Percentiles rank a stretch among this genome's conserved stretches.
Evolutionary conservation across 2,329 filamentous ascomycete genomes (phyloP).

Genomic region (Colletotrichum trifolii): DNA sequence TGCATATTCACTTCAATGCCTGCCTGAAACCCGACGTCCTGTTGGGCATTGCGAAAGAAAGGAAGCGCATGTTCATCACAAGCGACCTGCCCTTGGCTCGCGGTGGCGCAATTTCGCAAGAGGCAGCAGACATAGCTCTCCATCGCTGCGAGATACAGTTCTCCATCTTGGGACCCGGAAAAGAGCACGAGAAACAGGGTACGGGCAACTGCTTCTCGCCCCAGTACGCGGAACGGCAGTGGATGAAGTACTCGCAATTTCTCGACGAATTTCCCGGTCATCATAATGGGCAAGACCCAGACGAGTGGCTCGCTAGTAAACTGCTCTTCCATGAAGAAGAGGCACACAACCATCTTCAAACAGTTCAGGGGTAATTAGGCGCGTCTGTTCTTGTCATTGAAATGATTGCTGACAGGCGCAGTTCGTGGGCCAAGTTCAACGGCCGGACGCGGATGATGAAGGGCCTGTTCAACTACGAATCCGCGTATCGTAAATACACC

Average conservation of each 20-base stretch:
- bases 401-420: slow-evolving; percentile 41
- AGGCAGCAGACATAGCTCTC: slow-evolving; percentile 38
- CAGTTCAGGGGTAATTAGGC: slow-evolving; percentile 61
- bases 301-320: slow-evolving; percentile 70
- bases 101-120: not conserved
- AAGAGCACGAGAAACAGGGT: slow-evolving; percentile 40
- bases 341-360: slow-evolving; percentile 63
- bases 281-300: slow-evolving; percentile 43
- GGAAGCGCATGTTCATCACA: slow-evolving; percentile 76
- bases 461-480: slow-evolving; percentile 75
- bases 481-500: slow-evolving; percentile 71
- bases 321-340: slow-evolving; percentile 71
- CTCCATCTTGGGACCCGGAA: slow-evolving; percentile 50
- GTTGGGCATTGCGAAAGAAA: slow-evolving; percentile 63
- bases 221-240: slow-evolving; percentile 56
- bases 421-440: slow-evolving; percentile 73
- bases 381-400: not conserved
- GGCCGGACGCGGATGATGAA: slow-evolving; percentile 78
- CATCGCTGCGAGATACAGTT: slow-evolving; percentile 70
- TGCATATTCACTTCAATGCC: slow-evolving; percentile 85
- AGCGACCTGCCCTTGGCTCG: slow-evolving; percentile 62
- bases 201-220: slow-evolving; percentile 60
- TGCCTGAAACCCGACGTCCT: slow-evolving; percentile 72
- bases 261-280: slow-evolving; percentile 47
- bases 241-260: slow-evolving; percentile 58